These are phyloP conservation scores for Eucalyptus curtisii DNA, from an alignment of 345 rosid species.

Conservation along the genomic window DNA sequence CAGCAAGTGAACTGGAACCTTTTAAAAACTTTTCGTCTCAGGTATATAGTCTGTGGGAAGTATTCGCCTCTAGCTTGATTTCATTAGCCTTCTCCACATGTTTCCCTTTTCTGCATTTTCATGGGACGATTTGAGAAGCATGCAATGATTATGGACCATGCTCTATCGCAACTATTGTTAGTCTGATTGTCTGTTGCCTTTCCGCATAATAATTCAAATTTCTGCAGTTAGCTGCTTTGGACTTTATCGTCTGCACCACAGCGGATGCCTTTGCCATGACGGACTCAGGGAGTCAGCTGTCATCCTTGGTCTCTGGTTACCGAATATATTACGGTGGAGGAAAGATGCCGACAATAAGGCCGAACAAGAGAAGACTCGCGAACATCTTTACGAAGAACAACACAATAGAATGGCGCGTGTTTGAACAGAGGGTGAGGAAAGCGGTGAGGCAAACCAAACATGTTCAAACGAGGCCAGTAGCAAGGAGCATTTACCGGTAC, in stretches of 20 bases:
- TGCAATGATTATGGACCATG: not conserved
- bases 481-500: constrained; percentile 78
- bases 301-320: constrained; percentile 83
- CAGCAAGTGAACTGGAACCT: constrained; percentile 64
- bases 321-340: constrained; percentile 85
- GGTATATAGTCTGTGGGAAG: constrained; percentile 8
- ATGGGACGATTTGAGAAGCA: not conserved
- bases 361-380: constrained; percentile 72
- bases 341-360: constrained; percentile 84
- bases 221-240: constrained; percentile 85
- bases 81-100: not conserved
- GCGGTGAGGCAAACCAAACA: constrained; percentile 91
- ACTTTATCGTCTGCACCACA: constrained; percentile 79
- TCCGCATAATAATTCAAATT: not conserved
- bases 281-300: constrained; percentile 88
- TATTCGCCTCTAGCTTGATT: not conserved
- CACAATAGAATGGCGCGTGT: constrained; percentile 77
- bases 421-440: constrained; percentile 87
- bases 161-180: not conserved
- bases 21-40: constrained; percentile 83
- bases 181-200: not conserved
- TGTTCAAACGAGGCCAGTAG: constrained; percentile 61
- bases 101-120: not conserved
- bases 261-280: constrained; percentile 94
- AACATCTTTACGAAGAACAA: constrained; percentile 62